Evolutionary conservation across 2,329 filamentous ascomycete genomes (phyloP).

Genomic region (Cladophialophora bantiana): DNA sequence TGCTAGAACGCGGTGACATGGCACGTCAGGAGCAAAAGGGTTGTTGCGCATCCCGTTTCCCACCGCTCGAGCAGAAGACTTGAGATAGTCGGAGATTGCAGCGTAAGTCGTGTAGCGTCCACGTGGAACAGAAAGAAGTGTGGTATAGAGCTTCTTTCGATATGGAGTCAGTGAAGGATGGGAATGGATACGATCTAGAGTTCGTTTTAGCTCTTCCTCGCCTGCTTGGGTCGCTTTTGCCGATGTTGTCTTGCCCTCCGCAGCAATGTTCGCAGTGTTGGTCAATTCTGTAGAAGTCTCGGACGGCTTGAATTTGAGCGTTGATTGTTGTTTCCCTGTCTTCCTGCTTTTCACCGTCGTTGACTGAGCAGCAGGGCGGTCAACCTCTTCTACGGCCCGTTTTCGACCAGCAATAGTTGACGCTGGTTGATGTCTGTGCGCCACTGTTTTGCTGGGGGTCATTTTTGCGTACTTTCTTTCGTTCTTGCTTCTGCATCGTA

Average conservation of each 20-base stretch:
- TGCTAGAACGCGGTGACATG: conserved; percentile 81
- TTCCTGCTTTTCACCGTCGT: conserved; percentile 2
- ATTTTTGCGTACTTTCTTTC: conserved; percentile 33
- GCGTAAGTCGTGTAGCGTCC: conserved; percentile 82
- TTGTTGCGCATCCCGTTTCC: conserved; percentile 79
- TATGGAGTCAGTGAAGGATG: conserved; percentile 59
- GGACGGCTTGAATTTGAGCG: conserved; percentile 22
- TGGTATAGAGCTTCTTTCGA: conserved; percentile 67
- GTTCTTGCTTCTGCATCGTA: conserved; percentile 49
- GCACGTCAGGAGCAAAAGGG: conserved; percentile 81
- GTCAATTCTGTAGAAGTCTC: background rate
- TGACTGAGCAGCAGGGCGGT: background rate
- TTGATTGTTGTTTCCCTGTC: conserved; percentile 30
- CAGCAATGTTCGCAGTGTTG: background rate
- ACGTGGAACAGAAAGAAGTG: conserved; percentile 77
- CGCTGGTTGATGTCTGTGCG: background rate
- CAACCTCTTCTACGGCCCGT: conserved; percentile 4
- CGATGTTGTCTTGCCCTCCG: background rate
- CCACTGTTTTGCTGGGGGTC: background rate
- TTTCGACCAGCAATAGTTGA: background rate
- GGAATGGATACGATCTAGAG: conserved; percentile 51
- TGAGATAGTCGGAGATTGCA: conserved; percentile 70
- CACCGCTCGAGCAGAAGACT: conserved; percentile 76
- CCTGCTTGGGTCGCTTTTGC: background rate
- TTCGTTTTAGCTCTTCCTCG: conserved; percentile 19